Conservation (phyloP, 768 basidiomycete genomes). For the Mrakia gelida region DNA sequence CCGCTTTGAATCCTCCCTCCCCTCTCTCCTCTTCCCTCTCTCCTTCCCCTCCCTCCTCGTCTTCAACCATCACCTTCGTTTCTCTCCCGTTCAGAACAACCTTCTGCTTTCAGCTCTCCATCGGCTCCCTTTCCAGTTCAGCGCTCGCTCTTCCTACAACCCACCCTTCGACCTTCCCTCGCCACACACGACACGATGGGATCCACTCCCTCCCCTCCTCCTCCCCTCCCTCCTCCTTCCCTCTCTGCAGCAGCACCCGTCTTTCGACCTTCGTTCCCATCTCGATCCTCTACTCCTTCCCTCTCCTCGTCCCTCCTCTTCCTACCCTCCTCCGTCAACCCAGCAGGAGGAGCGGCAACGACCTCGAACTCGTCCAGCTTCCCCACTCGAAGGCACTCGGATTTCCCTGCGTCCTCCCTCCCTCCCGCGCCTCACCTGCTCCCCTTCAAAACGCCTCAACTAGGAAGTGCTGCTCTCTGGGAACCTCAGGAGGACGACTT, state of each 20-base stretch:
- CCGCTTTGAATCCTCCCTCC: too few relatives aligned
- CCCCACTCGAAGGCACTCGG: neutral
- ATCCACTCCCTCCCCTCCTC: neutral
- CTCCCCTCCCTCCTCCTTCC: slow-evolving; percentile 1
- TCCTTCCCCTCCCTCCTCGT: too few relatives aligned
- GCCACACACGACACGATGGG: neutral
- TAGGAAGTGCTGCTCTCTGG: slow-evolving; percentile 13
- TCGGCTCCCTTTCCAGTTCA: too few relatives aligned
- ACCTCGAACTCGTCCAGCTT: too few relatives aligned
- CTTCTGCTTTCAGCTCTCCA: too few relatives aligned
- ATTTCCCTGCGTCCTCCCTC: neutral
- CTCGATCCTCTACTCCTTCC: neutral
- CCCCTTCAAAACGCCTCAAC: neutral
- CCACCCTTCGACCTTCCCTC: neutral
- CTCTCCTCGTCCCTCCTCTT: neutral
- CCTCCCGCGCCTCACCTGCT: neutral
- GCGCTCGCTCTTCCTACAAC: neutral
- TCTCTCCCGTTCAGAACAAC: too few relatives aligned
- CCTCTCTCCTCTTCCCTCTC: too few relatives aligned
- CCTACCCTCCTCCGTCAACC: neutral
- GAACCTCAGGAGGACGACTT: neutral
- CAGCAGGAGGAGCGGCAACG: too few relatives aligned
- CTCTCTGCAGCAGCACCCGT: neutral
- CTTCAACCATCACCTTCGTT: too few relatives aligned
- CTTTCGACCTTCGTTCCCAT: neutral